Base-by-base conservation (phyloP, 768 basidiomycete species). In the Podaxis pistillaris region DNA sequence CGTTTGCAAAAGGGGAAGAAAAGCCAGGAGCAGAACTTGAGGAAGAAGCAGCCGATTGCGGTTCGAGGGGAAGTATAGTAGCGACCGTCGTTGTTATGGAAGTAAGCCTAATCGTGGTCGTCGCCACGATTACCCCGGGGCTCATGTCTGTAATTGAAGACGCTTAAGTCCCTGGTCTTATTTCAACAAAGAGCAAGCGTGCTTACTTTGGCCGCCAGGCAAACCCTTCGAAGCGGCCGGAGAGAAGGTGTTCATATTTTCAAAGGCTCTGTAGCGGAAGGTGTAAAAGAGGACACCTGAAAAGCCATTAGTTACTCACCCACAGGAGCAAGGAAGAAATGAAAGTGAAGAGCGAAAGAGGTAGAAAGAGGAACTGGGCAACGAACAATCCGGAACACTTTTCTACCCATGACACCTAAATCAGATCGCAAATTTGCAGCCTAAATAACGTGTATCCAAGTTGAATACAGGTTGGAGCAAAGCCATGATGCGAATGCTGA, bases 371-470 rank as follows among this genome's bases (percentile, higher is more conserved):
- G 33, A 33, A 33, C 33, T 22, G 13, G 11, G 54, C 26, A 40
- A 40, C 15, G 26, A 40, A 38, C 36, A 46, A 8, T 26, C 40
- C 19, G 22, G 24, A 19, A 60, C n/a, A 41, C 51, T 22, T 60
- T 53, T n/a, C 44, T 46, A 60, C 24, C 9, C 59, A 60, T 54
- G 59, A n/a, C 59, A 60, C 19, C 52, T n/a, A 54, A 44, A 54
- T 60, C 52, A 60, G 59, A 44, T 30, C 38, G 15, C 50, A 13
- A 44, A n/a, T 8, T 33, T 30, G 17, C 40, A 30, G 38, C 50
- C 26, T 9, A 33, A 53, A 53, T 13, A 40, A 11, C 19, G 17
- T 51, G 49, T 60, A 40, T 60, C 50, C 40, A 60, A n/a, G 33
- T 52, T 8, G 17, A 58, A 36, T 36, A 19, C 28, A 9, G 17